Base-by-base conservation (phyloP, 148 eudicot genomes). In the Rhododendron ovatum region DNA sequence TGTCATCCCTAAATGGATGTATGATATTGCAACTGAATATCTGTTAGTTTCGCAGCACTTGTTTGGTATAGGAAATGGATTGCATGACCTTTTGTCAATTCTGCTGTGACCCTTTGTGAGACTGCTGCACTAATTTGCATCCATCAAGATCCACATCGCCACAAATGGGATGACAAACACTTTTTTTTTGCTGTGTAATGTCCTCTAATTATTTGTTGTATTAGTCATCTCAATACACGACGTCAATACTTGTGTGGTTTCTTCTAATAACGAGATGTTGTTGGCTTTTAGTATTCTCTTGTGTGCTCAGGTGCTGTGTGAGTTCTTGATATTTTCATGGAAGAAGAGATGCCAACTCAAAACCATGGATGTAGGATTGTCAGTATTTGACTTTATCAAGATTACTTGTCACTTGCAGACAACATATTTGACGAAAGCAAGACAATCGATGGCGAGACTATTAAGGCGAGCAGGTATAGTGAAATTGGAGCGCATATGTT, bases 401-500 rank as follows among this genome's bases (percentile, higher is more conserved):
- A 17, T 76, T 50, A 2, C 82, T 39, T 81, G 80, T 57, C 84
- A 50, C 30, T 86, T 88, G 86, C 90, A 93, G 96, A 91, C 47
- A 90, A 90, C 47, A 81, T 91, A 78, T 93, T 88, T 89, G 92
- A 92, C 28, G 77, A 89, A 14, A 83, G 88, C 76, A 84, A 87
- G 83, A 85, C 79, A 24, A 41, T 89, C 33, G 92, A 89, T 86
- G 87, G 89, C 41, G 89, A 88, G 81, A 85, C 91, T 48, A 87
- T 90, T 30, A 90, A 88, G 81, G 89, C 92, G 37, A 86, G 94
- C 93, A 92, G 94, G 96, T 93, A 86, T 17, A 33, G 51, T 50
- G 26, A 51, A 67, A 67, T 81, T 47, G 53, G 82, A 65, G 26
- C n/a, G 43, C 59, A 20, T 13, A 18, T n/a, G 20, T 43, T 41